Evolutionary conservation across 768 basidiomycete species (phyloP).

Genomic region (Boletus barrowsii): DNA sequence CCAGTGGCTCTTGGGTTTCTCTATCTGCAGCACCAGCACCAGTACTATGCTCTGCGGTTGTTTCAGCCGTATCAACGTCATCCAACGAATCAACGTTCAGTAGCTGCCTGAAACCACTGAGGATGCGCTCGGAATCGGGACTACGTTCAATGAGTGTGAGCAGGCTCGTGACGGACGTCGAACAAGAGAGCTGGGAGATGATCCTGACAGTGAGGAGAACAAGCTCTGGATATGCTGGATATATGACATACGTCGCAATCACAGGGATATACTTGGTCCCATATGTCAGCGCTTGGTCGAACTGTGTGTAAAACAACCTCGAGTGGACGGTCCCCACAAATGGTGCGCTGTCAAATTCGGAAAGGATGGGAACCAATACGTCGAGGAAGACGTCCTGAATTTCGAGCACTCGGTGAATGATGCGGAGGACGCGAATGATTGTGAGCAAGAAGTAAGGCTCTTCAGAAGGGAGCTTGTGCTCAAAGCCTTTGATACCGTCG

Average conservation of each 20-base stretch:
- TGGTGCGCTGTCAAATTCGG: slow-evolving; percentile 58
- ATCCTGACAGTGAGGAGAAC: slow-evolving; percentile 78
- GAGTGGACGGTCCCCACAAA: slow-evolving; percentile 56
- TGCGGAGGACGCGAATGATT: slow-evolving; percentile 77
- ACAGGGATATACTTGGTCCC: slow-evolving; percentile 71
- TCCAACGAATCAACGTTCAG: slow-evolving; percentile 60
- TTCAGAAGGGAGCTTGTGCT: slow-evolving; percentile 64
- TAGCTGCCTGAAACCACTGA: slow-evolving; percentile 71
- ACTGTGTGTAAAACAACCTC: slow-evolving; percentile 65
- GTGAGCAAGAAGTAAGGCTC: slow-evolving; percentile 71
- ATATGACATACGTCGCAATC: slow-evolving; percentile 74
- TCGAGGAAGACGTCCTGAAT: slow-evolving; percentile 89
- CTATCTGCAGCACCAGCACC: slow-evolving; percentile 72
- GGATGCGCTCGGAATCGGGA: slow-evolving; percentile 79
- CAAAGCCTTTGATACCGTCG: slow-evolving; percentile 75
- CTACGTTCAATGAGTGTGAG: slow-evolving; percentile 78
- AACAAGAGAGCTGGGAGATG: slow-evolving; percentile 61
- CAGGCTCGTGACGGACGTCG: slow-evolving; percentile 68
- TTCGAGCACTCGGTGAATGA: slow-evolving; percentile 77
- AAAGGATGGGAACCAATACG: slow-evolving; percentile 74
- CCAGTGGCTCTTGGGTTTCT: slow-evolving; percentile 43
- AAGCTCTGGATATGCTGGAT: slow-evolving; percentile 68
- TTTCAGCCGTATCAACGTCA: slow-evolving; percentile 59
- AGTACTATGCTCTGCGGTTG: slow-evolving; percentile 56
- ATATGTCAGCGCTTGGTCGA: slow-evolving; percentile 75